A percentile compares a stretch with the other conserved stretches of the same genome.
Evolutionary conservation across 441 rosid genomes (phyloP).

Genomic region (Gossypium trilobum): DNA sequence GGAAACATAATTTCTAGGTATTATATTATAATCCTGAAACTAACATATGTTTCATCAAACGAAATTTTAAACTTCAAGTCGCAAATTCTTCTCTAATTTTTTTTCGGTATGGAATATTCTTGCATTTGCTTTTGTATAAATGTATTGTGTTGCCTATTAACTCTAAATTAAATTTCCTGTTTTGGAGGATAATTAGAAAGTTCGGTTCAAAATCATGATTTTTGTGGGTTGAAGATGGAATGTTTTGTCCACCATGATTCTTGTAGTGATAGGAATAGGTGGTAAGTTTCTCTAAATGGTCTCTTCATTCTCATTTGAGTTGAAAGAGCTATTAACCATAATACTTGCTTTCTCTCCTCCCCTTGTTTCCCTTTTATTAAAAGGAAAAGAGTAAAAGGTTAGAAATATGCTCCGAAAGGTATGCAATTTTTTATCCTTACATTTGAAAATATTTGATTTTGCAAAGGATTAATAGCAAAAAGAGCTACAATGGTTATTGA

Average conservation of each 20-base stretch:
- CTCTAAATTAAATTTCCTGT: neutral
- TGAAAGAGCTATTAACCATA: neutral
- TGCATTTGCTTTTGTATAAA: neutral
- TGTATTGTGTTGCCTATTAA: neutral
- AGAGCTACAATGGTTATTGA: neutral
- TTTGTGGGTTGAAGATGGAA: neutral
- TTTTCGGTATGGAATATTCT: neutral
- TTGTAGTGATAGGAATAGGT: neutral
- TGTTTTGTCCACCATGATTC: neutral
- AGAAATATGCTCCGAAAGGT: neutral
- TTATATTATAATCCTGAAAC: neutral
- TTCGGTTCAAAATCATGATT: neutral
- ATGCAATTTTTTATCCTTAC: neutral
- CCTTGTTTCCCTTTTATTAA: neutral
- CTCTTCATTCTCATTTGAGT: neutral
- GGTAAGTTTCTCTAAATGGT: neutral
- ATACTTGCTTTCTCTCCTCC: neutral
- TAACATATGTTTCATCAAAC: neutral
- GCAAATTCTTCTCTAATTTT: neutral
- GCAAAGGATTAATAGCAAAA: neutral
- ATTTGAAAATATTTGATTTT: neutral
- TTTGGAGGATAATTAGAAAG: neutral
- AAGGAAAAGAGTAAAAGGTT: neutral
- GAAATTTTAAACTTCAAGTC: neutral
- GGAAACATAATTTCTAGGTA: conserved; percentile 13